A percentile compares a stretch with the other conserved stretches of the same genome.
Conservation (phyloP, 2,329 filamentous ascomycete species). For the Aspergillus oerlinghausenensis region DNA sequence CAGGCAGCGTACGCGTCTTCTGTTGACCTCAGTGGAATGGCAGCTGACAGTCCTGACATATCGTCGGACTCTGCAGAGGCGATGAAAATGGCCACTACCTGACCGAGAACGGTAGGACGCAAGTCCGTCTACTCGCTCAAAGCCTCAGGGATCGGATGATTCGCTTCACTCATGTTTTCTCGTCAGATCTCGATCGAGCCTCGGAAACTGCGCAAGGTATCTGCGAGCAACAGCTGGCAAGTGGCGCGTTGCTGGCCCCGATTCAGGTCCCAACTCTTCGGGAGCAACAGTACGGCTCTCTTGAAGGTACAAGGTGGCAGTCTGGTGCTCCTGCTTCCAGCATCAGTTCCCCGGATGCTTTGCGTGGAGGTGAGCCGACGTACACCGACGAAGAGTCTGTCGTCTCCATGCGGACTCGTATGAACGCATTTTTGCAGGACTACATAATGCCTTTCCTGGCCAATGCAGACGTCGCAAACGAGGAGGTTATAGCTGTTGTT, state of each 20-base stretch:
- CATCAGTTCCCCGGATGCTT: conserved; percentile 15
- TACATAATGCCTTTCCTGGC: conserved; percentile 57
- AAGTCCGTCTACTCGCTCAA: conserved; percentile 66
- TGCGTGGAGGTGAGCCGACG: conserved; percentile 30
- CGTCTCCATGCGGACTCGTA: conserved; percentile 61
- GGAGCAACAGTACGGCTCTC: conserved; percentile 37
- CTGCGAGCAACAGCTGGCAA: conserved; percentile 9
- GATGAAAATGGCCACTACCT: conserved; percentile 73
- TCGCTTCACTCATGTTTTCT: conserved; percentile 65
- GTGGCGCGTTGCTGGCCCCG: conserved; percentile 2
- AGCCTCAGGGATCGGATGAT: conserved; percentile 63
- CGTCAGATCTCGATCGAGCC: conserved; percentile 73
- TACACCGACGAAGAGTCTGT: conserved; percentile 62
- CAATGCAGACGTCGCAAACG: conserved; percentile 24
- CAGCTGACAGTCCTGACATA: neutral
- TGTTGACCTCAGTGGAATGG: neutral
- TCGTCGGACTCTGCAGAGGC: conserved; percentile 50
- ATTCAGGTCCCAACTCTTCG: conserved; percentile 22
- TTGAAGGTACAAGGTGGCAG: conserved; percentile 30
- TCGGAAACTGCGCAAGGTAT: conserved; percentile 41
- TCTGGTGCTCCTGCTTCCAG: conserved; percentile 14
- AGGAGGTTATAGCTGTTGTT: conserved; percentile 58
- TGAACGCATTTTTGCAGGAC: conserved; percentile 61
- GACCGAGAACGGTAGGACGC: conserved; percentile 74
- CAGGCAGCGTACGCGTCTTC: conserved; percentile 35